phyloP scores from a whole-genome alignment of 805 yeast genomes.

The Wickerhamiella australiensis region DNA sequence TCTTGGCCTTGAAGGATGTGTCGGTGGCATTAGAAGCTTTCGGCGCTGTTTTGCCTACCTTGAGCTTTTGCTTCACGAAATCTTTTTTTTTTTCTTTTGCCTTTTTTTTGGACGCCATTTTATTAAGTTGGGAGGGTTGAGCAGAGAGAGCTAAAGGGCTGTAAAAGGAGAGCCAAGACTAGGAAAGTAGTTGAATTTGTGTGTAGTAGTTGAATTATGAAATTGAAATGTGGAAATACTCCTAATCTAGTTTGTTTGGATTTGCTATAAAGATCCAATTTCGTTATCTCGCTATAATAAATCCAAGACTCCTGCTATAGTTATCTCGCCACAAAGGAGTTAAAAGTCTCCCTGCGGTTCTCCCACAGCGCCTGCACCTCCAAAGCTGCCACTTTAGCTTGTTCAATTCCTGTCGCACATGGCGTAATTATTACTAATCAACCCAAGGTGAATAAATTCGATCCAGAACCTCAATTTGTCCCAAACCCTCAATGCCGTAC shows the following conservation, averaged over 20 bases:
- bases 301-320: too few species aligned
- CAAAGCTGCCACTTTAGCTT: too few species aligned
- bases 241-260: too few species aligned
- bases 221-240: too few species aligned
- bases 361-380: too few species aligned
- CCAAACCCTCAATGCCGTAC: conserved; percentile 10
- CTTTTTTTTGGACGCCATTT: conserved; percentile 7
- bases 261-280: too few species aligned
- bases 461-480: not conserved
- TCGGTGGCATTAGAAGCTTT: conserved; percentile 69
- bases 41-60: conserved; percentile 73
- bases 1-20: conserved; percentile 67
- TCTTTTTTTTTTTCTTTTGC: conserved; percentile 48
- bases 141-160: not conserved
- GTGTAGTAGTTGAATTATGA: not conserved
- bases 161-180: too few species aligned
- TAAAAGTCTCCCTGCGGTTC: too few species aligned
- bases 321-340: too few species aligned
- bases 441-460: not conserved
- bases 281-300: too few species aligned
- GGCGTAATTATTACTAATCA: not conserved
- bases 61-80: conserved; percentile 63
- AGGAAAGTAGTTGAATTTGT: not conserved
- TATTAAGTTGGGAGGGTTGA: not conserved
- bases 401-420: not conserved